These are phyloP conservation scores for Singerocomus rubriflavus DNA, from an alignment of 1,284 basidiomycete genomes.

Conservation along the genomic window DNA sequence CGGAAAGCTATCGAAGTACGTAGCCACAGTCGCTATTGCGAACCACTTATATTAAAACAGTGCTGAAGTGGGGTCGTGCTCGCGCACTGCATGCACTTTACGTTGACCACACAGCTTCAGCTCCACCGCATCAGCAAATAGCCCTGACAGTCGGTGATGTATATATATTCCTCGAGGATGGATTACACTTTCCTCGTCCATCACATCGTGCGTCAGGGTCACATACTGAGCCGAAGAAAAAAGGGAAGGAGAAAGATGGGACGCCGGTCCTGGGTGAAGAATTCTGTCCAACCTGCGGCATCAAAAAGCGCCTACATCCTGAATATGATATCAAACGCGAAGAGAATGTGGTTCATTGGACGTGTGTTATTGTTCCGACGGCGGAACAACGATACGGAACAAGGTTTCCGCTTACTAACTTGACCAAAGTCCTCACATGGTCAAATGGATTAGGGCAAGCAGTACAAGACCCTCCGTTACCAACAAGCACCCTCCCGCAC, in stretches of 20 bases:
- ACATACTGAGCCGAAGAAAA: conserved; percentile 27
- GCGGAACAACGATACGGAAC: conserved; percentile 22
- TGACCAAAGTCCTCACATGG: conserved; percentile 19
- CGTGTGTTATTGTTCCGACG: conserved; percentile 24
- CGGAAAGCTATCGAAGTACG: conserved; percentile 69
- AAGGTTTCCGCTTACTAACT: conserved; percentile 22
- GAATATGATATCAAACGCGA: conserved; percentile 24
- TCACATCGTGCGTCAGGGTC: conserved; percentile 7
- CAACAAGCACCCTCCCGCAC: conserved; percentile 2
- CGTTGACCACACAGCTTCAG: conserved; percentile 22
- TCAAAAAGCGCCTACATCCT: conserved; percentile 29
- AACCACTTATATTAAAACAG: conserved; percentile 5
- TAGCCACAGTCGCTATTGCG: neutral
- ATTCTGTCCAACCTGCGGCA: conserved; percentile 28
- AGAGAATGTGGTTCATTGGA: conserved; percentile 19
- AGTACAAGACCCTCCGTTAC: conserved; percentile 6
- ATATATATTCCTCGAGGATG: conserved; percentile 55
- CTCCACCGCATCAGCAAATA: conserved; percentile 25
- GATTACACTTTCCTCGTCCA: conserved; percentile 46
- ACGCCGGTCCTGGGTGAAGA: conserved; percentile 22
- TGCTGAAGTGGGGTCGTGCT: conserved; percentile 58
- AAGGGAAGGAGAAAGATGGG: conserved; percentile 25
- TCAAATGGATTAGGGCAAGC: conserved; percentile 17
- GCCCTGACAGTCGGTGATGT: conserved; percentile 52
- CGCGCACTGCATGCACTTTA: conserved; percentile 52